phyloP scores from a whole-genome alignment of 768 basidiomycete species.

The Trichaptum fuscoviolaceum region DNA sequence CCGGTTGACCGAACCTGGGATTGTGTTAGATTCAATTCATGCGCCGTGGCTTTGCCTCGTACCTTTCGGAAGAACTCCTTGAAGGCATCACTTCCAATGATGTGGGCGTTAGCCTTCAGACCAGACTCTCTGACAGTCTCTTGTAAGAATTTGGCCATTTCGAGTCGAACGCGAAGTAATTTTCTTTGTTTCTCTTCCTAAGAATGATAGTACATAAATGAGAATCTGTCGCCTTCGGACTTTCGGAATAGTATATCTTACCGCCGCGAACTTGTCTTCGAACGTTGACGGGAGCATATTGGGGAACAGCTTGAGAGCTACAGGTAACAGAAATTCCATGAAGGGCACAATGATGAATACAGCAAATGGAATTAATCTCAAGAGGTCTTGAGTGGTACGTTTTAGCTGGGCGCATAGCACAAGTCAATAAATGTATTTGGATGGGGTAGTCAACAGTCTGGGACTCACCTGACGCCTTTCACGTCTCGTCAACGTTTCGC shows the following conservation, averaged over 20 bases:
- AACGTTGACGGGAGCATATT: slow-evolving; percentile 99
- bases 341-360: slow-evolving; percentile 95
- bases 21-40: neutral
- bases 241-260: slow-evolving; percentile 31
- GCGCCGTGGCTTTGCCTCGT: slow-evolving; percentile 9
- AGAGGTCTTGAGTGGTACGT: slow-evolving; percentile 88
- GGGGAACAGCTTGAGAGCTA: slow-evolving; percentile 95
- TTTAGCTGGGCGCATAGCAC: slow-evolving; percentile 52
- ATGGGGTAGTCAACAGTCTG: neutral
- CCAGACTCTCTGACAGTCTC: slow-evolving; percentile 95
- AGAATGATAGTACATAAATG: neutral
- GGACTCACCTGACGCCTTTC: slow-evolving; percentile 80
- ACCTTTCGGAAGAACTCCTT: slow-evolving; percentile 99
- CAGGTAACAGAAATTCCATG: slow-evolving; percentile 95
- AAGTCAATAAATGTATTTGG: neutral
- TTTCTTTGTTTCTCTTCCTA: slow-evolving; percentile 98
- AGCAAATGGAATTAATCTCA: slow-evolving; percentile 91
- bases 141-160: slow-evolving; percentile 99
- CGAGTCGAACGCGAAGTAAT: slow-evolving; percentile 86
- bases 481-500: slow-evolving; percentile 84
- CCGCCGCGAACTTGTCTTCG: slow-evolving; percentile 94
- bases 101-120: slow-evolving; percentile 87
- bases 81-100: slow-evolving; percentile 92
- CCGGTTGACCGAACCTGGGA: slow-evolving; percentile 88
- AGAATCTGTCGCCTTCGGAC: slow-evolving; percentile 1